These are phyloP conservation scores for Magnusiomyces clavatus DNA, from an alignment of 1,139 yeast genomes.

Conservation along the genomic window DNA sequence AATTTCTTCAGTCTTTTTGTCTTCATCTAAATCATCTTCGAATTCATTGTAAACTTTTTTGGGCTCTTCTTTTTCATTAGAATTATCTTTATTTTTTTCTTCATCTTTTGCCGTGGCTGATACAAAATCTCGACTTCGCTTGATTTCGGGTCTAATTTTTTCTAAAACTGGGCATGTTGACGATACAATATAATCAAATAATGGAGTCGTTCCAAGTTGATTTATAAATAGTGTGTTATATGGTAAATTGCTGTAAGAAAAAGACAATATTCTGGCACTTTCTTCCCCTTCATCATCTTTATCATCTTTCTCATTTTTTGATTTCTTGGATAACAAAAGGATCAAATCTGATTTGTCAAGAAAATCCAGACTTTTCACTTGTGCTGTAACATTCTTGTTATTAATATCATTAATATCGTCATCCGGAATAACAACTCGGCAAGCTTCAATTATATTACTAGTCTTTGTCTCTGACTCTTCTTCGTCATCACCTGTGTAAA, in stretches of 20 bases:
- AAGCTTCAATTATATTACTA: not conserved
- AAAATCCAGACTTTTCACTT: constrained; percentile 4
- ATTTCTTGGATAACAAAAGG: not conserved
- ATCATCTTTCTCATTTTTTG: not conserved
- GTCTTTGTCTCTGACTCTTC: not conserved
- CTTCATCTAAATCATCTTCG: constrained; percentile 2
- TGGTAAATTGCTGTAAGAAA: not conserved
- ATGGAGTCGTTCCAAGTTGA: no score
- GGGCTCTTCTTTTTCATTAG: not conserved
- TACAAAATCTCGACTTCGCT: not conserved
- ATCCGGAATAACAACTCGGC: constrained; percentile 4
- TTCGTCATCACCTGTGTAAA: not conserved
- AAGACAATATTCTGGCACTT: not conserved
- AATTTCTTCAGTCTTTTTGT: constrained; percentile 1
- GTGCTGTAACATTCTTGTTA: not conserved
- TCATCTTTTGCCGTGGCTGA: not conserved
- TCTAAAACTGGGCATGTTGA: no score
- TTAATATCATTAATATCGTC: not conserved
- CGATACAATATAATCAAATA: no score
- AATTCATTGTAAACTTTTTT: constrained; percentile 1
- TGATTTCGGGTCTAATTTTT: no score
- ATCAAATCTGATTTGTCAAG: constrained; percentile 4
- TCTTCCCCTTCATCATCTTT: not conserved
- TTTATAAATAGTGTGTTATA: not conserved
- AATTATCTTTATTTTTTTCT: not conserved